Evolutionary conservation across 495 filamentous ascomycete genomes (phyloP).

Genomic region (Aspergillus affinis): DNA sequence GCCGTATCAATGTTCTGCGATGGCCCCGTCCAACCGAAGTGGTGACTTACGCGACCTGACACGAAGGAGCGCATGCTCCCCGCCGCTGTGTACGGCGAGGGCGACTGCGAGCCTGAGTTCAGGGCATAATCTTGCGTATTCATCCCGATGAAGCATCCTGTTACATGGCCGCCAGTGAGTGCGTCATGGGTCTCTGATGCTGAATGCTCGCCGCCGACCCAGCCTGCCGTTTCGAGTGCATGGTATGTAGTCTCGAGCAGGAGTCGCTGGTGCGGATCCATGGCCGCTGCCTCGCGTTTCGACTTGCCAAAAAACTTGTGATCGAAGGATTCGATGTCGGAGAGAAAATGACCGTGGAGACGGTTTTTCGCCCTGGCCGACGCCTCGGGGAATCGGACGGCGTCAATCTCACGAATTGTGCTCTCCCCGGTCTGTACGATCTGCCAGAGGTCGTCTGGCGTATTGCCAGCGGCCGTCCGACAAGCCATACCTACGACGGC

Average conservation of each 20-base stretch:
- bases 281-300: slow-evolving; percentile 39
- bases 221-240: slow-evolving; percentile 39
- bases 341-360: slow-evolving; percentile 20
- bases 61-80: slow-evolving; percentile 32
- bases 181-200: not conserved
- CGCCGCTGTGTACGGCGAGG: slow-evolving; percentile 33
- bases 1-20: slow-evolving; percentile 36
- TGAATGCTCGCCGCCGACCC: slow-evolving; percentile 13
- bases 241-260: slow-evolving; percentile 44
- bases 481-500: slow-evolving; percentile 48
- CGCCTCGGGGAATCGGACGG: slow-evolving; percentile 12
- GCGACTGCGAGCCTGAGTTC: slow-evolving; percentile 28
- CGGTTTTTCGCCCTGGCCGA: slow-evolving; percentile 6
- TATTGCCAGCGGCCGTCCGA: slow-evolving; percentile 36
- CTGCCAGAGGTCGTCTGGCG: slow-evolving; percentile 40
- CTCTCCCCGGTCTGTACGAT: slow-evolving; percentile 26
- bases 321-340: slow-evolving; percentile 37
- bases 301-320: slow-evolving; percentile 43
- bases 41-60: slow-evolving; percentile 32
- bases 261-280: slow-evolving; percentile 51
- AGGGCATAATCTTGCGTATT: slow-evolving; percentile 30
- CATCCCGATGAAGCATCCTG: slow-evolving; percentile 37
- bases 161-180: not conserved
- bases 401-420: slow-evolving; percentile 18
- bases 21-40: slow-evolving; percentile 44